phyloP scores from a whole-genome alignment of 2,329 filamentous ascomycete genomes.

The Fusarium begoniae region DNA sequence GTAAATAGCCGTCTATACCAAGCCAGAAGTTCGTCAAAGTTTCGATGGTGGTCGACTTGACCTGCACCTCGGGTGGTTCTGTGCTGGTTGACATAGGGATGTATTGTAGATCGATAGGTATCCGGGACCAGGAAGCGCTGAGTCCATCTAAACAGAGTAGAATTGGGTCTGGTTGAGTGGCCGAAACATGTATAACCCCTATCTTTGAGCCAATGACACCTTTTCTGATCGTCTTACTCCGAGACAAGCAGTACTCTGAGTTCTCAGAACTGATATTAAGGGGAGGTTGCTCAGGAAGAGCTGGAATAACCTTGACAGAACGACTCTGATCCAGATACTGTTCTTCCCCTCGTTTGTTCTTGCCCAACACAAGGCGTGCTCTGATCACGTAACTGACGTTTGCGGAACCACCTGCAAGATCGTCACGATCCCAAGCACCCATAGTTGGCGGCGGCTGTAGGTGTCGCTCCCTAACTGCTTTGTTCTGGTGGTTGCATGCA shows the following conservation, averaged over 20 bases:
- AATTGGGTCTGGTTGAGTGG: not conserved
- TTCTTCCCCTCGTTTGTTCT: not conserved
- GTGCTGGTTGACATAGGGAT: rapidly evolving
- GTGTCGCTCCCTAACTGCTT: not conserved
- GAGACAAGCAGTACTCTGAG: not conserved
- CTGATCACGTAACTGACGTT: not conserved
- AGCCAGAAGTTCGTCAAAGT: not conserved
- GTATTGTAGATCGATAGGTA: not conserved
- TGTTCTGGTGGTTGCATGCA: not conserved
- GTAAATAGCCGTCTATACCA: not conserved
- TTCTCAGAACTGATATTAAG: not conserved
- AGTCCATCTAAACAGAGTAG: not conserved
- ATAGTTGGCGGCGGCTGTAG: not conserved
- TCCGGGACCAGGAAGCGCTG: not conserved
- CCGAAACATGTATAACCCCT: not conserved
- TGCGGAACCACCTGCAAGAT: not conserved
- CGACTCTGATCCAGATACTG: not conserved
- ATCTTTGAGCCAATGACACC: not conserved
- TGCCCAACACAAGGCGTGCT: not conserved
- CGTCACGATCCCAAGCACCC: not conserved
- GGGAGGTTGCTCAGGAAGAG: not conserved
- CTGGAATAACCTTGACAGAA: not conserved
- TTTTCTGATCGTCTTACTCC: not conserved
- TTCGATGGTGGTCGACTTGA: not conserved
- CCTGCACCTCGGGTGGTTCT: not conserved